Evolutionary conservation across 2,329 filamentous ascomycete genomes (phyloP), one percentile per base, ranked within the genome.

Genomic region (Alternaria sp.): DNA sequence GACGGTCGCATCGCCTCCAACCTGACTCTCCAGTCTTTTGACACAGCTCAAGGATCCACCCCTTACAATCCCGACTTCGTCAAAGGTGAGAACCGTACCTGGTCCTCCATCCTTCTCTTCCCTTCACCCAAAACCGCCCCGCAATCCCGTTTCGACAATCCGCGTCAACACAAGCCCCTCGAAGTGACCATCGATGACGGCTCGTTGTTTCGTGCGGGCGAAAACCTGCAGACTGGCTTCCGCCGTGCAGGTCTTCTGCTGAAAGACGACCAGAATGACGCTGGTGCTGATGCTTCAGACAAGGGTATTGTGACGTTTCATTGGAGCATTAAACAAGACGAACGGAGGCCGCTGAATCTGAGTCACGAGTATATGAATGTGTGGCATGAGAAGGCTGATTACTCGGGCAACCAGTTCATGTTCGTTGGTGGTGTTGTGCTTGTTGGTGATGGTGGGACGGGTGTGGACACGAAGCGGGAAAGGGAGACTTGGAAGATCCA

Each of bases 291-390:
- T 55, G 57, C 62, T 0, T 64, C 68, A 3, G 71, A 74, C 54
- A 54, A 57, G 3, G 73, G 73, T 0, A 44, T 66, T 4, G 67
- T 72, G 0, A 74, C 70, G 2, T 36, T 73, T 41, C 73, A 75
- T 41, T 75, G 70, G 71, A 70, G 67, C 43, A 55, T 75, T 2
- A 50, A 27, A 30, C 67, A 72, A 36, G 70, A 74, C 60, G 1
- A 22, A 3, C 46, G 28, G 3, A 59, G 57, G 6, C 45, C 60
- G 11, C 18, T 74, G 40, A 75, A 75, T 48, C 40, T 75, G 14
- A 69, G 59, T 9, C 73, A 75, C 54, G 73, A 74, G 52, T 75
- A 74, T 52, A 72, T 74, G 70, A 73, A 72, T 30, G 67, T 73
- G 18, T 74, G 69, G 70, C 71, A 74, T 45, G 71, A 36, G 14